Conservation (phyloP, 2,329 filamentous ascomycete genomes). For the Hymenoscyphus occultus region DNA sequence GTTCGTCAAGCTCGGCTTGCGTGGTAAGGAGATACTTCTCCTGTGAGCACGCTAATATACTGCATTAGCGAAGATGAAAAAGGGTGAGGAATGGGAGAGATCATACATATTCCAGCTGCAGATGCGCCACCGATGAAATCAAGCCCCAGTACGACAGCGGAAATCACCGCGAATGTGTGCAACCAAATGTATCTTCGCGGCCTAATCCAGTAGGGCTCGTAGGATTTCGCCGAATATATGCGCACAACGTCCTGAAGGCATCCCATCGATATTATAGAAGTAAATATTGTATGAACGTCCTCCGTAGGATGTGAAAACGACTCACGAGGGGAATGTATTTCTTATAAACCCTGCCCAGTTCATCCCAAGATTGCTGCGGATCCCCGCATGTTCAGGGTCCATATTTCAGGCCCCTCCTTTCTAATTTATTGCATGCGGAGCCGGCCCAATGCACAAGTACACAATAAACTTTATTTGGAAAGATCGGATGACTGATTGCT, state of each 20-base stretch:
- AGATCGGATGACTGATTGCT: no score
- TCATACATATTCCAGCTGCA: neutral
- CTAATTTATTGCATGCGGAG: neutral
- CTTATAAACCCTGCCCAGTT: neutral
- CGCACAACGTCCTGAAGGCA: conserved; percentile 1
- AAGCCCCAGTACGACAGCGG: neutral
- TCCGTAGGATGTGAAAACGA: neutral
- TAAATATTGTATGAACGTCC: neutral
- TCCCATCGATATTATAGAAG: neutral
- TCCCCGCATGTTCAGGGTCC: no score
- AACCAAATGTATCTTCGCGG: neutral
- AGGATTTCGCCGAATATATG: neutral
- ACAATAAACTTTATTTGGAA: no score
- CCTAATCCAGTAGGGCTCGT: neutral
- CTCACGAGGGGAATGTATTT: neutral
- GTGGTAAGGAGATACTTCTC: neutral
- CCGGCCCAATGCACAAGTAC: neutral
- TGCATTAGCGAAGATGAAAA: neutral
- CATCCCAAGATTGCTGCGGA: neutral
- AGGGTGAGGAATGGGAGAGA: neutral
- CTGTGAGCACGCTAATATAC: neutral
- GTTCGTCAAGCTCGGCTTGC: conserved; percentile 3
- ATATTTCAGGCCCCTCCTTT: neutral
- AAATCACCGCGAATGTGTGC: conserved; percentile 2
- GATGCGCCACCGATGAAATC: neutral